A percentile compares a stretch with the other conserved stretches of the same genome.
phyloP scores from a whole-genome alignment of 495 filamentous ascomycete genomes.

The Aspergillus baeticus region DNA sequence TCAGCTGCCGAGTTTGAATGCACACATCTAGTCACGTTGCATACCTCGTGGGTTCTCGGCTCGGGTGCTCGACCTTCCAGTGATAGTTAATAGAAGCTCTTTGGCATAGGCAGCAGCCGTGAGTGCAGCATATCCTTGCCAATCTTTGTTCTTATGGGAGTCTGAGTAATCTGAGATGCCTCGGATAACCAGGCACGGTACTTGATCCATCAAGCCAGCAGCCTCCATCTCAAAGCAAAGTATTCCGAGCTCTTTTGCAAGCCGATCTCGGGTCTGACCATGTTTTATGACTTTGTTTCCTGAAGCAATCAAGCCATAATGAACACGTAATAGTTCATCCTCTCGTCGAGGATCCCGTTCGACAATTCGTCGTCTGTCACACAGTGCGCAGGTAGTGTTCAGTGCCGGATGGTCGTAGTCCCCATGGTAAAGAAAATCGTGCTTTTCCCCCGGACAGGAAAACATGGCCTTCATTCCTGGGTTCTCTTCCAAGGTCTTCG shows the following conservation, averaged over 20 bases:
- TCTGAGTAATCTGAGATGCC: conserved; percentile 2
- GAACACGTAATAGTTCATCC: conserved; percentile 8
- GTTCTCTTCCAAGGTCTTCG: conserved; percentile 13
- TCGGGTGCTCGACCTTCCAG: no score
- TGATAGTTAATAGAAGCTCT: neutral
- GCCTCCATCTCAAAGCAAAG: conserved; percentile 36
- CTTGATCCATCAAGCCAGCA: neutral
- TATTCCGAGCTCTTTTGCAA: conserved; percentile 22
- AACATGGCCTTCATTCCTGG: conserved; percentile 22
- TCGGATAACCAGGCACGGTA: neutral
- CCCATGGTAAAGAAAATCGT: conserved; percentile 28
- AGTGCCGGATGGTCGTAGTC: conserved; percentile 21
- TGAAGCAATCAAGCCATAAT: conserved; percentile 20
- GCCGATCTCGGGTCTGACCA: conserved; percentile 5
- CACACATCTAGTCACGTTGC: no score
- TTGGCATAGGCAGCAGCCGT: conserved; percentile 1
- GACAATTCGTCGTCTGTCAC: conserved; percentile 2
- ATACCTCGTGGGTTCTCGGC: no score
- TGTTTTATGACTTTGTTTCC: conserved; percentile 19
- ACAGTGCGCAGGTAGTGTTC: conserved; percentile 18
- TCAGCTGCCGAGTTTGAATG: no score
- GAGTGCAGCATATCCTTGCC: conserved; percentile 3
- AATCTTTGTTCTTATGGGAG: conserved; percentile 3
- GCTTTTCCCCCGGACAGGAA: neutral
- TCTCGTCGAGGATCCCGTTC: conserved; percentile 2